A percentile compares a stretch with the other conserved stretches of the same genome.
Evolutionary conservation across 2,329 filamentous ascomycete species (phyloP).

Genomic region (Didymella pinodella): DNA sequence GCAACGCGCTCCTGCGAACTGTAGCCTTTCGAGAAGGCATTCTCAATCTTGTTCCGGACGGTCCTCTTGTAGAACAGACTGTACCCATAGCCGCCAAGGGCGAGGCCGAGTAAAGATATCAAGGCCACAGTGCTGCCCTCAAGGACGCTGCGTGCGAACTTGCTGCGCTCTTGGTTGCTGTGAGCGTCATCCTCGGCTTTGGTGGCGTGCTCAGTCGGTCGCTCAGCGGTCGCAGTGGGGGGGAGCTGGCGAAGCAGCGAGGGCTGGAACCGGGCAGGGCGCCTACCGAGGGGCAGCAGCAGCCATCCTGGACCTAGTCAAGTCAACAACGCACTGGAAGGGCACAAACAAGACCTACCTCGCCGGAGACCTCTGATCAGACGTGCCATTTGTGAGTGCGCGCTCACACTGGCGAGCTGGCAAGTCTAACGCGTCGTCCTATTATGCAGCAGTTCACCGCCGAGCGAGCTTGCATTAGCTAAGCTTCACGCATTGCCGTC

Average conservation of each 20-base stretch:
- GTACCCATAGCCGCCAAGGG: slow-evolving; percentile 47
- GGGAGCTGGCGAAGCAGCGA: slow-evolving; percentile 25
- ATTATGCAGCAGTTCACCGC: slow-evolving; percentile 17
- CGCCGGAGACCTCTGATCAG: slow-evolving; percentile 27
- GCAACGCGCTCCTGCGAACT: slow-evolving; percentile 47
- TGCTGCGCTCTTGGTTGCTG: slow-evolving; percentile 35
- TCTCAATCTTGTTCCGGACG: slow-evolving; percentile 44
- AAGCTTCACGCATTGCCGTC: slow-evolving; percentile 28
- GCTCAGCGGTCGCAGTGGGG: not conserved
- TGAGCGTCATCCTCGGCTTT: not conserved
- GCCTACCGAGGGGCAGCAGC: slow-evolving; percentile 38
- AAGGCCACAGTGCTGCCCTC: slow-evolving; percentile 48
- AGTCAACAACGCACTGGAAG: not conserved
- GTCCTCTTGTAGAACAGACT: slow-evolving; percentile 45
- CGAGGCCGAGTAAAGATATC: slow-evolving; percentile 45
- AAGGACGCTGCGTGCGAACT: slow-evolving; percentile 44
- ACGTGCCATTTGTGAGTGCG: slow-evolving; percentile 38
- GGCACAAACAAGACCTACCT: slow-evolving; percentile 22
- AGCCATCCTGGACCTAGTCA: slow-evolving; percentile 36
- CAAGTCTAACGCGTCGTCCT: slow-evolving; percentile 6
- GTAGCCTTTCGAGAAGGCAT: slow-evolving; percentile 46
- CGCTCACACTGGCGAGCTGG: slow-evolving; percentile 5
- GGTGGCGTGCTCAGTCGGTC: not conserved
- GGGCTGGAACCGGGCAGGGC: slow-evolving; percentile 23
- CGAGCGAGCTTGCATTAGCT: slow-evolving; percentile 26